These are phyloP conservation scores for Starmerella scarabaei DNA, from an alignment of 805 yeast genomes.

Conservation along the genomic window DNA sequence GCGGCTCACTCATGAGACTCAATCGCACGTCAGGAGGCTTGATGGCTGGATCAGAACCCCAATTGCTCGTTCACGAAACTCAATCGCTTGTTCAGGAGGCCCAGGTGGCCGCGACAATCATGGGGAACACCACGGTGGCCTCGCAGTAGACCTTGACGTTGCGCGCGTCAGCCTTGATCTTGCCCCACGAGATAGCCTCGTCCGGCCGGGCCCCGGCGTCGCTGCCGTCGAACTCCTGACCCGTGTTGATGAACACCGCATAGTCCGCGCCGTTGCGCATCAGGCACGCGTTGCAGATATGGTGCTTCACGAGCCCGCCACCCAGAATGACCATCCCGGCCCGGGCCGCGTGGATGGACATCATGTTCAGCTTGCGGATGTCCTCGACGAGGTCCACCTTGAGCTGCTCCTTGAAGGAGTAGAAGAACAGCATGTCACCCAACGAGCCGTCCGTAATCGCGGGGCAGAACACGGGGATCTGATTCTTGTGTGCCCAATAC, in stretches of 20 bases:
- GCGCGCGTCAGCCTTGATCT: conserved; percentile 87
- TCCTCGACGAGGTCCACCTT: conserved; percentile 89
- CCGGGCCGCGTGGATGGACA: conserved; percentile 85
- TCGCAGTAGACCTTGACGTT: conserved; percentile 90
- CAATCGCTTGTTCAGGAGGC: conserved; percentile 33
- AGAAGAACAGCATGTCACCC: conserved; percentile 98
- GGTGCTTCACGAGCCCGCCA: conserved; percentile 94
- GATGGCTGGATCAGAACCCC: no score
- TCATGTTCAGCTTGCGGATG: conserved; percentile 76
- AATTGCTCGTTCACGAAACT: no score
- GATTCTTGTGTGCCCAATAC: conserved; percentile 96
- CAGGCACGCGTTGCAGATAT: conserved; percentile 91
- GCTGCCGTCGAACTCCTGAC: conserved; percentile 96
- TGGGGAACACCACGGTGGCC: conserved; percentile 87
- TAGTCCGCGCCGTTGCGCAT: conserved; percentile 99
- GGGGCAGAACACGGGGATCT: conserved; percentile 94
- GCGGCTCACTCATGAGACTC: no score
- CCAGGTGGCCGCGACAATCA: conserved; percentile 95
- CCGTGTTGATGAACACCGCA: conserved; percentile 94
- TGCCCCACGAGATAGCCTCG: conserved; percentile 98
- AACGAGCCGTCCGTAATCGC: conserved; percentile 96
- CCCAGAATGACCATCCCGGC: conserved; percentile 97
- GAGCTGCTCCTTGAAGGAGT: conserved; percentile 83
- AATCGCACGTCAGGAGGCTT: no score
- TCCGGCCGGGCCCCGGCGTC: conserved; percentile 99